These are phyloP conservation scores for Trypanosoma boissoni DNA, from an alignment of 208 protist species.

Conservation along the genomic window DNA sequence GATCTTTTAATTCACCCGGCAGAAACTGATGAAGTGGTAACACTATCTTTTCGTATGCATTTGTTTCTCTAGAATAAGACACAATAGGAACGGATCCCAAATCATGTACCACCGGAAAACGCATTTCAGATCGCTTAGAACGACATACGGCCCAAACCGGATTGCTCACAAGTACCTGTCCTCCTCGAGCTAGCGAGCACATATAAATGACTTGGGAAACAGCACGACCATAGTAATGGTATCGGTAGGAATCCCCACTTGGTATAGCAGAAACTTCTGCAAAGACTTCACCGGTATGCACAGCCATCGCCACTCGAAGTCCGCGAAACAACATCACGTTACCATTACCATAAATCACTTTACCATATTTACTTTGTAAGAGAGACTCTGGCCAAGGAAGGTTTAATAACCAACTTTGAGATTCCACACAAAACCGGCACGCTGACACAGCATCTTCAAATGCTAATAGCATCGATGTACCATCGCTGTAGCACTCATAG, in stretches of 20 bases:
- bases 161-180: slow-evolving; percentile 71
- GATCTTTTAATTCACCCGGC: slow-evolving; percentile 38
- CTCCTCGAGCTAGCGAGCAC: slow-evolving; percentile 62
- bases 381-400: slow-evolving; percentile 74
- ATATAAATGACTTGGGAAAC: slow-evolving; percentile 79
- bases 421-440: slow-evolving; percentile 78
- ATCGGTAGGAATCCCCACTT: slow-evolving; percentile 39
- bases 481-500: slow-evolving; percentile 86
- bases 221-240: slow-evolving; percentile 82
- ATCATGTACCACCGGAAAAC: slow-evolving; percentile 40
- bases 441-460: slow-evolving; percentile 67
- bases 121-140: slow-evolving; percentile 51
- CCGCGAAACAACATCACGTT: slow-evolving; percentile 49
- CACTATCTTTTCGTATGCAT: slow-evolving; percentile 67
- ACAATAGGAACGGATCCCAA: slow-evolving; percentile 56
- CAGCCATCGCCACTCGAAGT: slow-evolving; percentile 63
- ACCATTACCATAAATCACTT: slow-evolving; percentile 27
- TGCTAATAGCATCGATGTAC: slow-evolving; percentile 71
- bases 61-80: slow-evolving; percentile 67
- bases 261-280: slow-evolving; percentile 70
- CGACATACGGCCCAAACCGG: slow-evolving; percentile 68
- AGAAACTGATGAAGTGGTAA: slow-evolving; percentile 62
- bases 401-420: slow-evolving; percentile 72
- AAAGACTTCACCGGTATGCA: slow-evolving; percentile 73
- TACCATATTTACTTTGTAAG: slow-evolving; percentile 31